Evolutionary conservation across 163 green algal species (phyloP), one percentile per base, ranked within the genome.

Genomic region (Scenedesmus sp.): DNA sequence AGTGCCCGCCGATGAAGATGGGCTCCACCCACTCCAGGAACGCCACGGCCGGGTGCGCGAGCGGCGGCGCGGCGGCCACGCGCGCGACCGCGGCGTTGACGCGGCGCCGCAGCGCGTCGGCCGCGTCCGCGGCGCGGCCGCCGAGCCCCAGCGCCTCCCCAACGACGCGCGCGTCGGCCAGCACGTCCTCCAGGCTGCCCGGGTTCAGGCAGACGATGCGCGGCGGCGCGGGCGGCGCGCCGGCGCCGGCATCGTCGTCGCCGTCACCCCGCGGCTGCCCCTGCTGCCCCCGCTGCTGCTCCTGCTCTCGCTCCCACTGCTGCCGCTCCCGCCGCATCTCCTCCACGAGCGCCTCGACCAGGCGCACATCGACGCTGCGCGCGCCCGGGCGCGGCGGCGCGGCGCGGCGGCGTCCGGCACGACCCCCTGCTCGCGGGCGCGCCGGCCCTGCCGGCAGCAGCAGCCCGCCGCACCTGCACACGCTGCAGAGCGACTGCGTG

Each of bases 1-100:
- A 98, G 83, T 98, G 94, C 0, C 94, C 94, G 0, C 94, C 93
- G 4, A 85, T 60, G 72, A 96, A 97, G 18, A 98, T 82, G 1
- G 94, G 94, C 20, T 92, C 89, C 2, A 86, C 87, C 94, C 94
- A 98, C 77, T 98, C 94, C 34, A 95, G 24, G 45, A 97, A 93
- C 3, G 86, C 87, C 11, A 96, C 89, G 70, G 75, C 31, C 9
- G 20, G 62, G n/a, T 54, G 24, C 60, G 39, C 20, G 36, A 72
- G 44, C 4, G 70, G 70, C 53, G 70, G 74, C 65, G 77, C 70
- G 31, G 28, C 4, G 29, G 47, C 45, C 5, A 75, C 84, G 39
- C 66, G 42, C 34, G 65, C 50, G 58, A 60, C 15, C 17, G 79
- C 84, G 11, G 63, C 65, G 5, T 83, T 74, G 24, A 94, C 75